phyloP scores from a whole-genome alignment of 805 yeast genomes.

The Barnettozyma wickerhamii region DNA sequence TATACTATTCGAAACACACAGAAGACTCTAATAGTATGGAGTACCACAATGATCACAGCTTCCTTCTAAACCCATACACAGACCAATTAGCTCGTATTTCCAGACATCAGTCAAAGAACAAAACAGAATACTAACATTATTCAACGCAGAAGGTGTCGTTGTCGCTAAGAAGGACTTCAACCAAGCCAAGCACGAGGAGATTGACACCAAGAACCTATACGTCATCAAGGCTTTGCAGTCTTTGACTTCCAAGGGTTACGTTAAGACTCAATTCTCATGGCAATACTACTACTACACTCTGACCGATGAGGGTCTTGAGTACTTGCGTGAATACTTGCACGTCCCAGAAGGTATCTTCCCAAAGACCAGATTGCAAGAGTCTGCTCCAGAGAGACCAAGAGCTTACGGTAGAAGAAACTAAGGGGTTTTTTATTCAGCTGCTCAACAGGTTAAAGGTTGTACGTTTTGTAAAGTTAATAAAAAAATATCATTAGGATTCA shows the following conservation, averaged over 20 bases:
- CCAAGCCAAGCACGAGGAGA: slow-evolving; percentile 97
- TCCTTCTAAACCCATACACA: too few relatives aligned
- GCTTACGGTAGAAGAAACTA: slow-evolving; percentile 45
- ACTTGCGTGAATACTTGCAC: slow-evolving; percentile 96
- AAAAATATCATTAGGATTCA: slow-evolving; percentile 17
- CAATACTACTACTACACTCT: slow-evolving; percentile 99
- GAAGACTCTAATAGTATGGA: too few relatives aligned
- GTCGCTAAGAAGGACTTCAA: slow-evolving; percentile 99
- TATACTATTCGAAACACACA: too few relatives aligned
- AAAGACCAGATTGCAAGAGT: slow-evolving; percentile 92
- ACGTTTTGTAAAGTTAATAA: slow-evolving; percentile 20
- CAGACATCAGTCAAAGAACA: too few relatives aligned
- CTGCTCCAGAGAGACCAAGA: slow-evolving; percentile 75
- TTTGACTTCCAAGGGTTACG: slow-evolving; percentile 97
- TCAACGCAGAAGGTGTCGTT: slow-evolving; percentile 87
- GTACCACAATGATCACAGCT: too few relatives aligned
- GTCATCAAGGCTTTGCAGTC: slow-evolving; percentile 99
- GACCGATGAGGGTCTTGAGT: slow-evolving; percentile 99
- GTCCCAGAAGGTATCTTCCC: slow-evolving; percentile 99
- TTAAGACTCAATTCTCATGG: slow-evolving; percentile 99
- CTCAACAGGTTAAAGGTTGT: slow-evolving; percentile 9
- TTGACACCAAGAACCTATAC: slow-evolving; percentile 95
- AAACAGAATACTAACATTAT: slow-evolving; percentile 35
- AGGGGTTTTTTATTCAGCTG: slow-evolving; percentile 7
- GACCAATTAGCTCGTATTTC: too few relatives aligned